Evolutionary conservation across 257 asterid species (phyloP).

Genomic region (Jacaranda copaia): DNA sequence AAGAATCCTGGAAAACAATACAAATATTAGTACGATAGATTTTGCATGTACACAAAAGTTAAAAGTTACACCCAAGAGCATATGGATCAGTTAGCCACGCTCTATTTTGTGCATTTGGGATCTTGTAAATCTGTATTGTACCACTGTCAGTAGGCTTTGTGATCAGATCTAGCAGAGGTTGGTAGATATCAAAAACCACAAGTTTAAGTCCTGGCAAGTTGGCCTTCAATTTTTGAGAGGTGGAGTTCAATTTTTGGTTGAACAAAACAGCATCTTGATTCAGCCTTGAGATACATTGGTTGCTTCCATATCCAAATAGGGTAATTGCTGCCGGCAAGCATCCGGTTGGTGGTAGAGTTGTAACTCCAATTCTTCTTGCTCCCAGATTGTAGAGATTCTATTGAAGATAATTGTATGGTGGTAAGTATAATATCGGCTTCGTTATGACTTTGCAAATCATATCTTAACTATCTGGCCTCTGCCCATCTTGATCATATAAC

Average conservation of each 20-base stretch:
- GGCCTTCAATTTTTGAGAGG: constrained; percentile 63
- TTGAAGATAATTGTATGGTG: background rate
- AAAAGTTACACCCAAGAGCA: background rate
- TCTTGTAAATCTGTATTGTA: constrained; percentile 37
- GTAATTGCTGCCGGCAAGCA: constrained; percentile 92
- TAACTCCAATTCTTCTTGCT: constrained; percentile 79
- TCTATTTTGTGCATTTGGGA: background rate
- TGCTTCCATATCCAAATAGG: constrained; percentile 67
- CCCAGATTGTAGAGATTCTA: constrained; percentile 70
- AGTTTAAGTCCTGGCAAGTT: constrained; percentile 70
- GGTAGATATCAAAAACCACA: constrained; percentile 80
- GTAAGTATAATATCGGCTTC: too few relatives aligned
- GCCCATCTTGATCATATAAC: too few relatives aligned
- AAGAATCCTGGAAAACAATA: constrained; percentile 60
- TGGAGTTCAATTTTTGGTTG: constrained; percentile 65
- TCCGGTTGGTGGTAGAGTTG: constrained; percentile 78
- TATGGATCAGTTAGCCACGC: background rate
- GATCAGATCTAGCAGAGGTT: constrained; percentile 70
- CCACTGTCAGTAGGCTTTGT: constrained; percentile 64
- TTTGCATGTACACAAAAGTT: background rate
- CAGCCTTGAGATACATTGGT: constrained; percentile 67
- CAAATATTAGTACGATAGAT: background rate
- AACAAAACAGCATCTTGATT: constrained; percentile 71
- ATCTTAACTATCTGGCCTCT: too few relatives aligned
- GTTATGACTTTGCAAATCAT: too few relatives aligned